Percentiles rank a stretch among this genome's conserved stretches.
Evolutionary conservation across 2,329 filamentous ascomycete genomes (phyloP).

Genomic region (Arthrobotrys sphaeroides): DNA sequence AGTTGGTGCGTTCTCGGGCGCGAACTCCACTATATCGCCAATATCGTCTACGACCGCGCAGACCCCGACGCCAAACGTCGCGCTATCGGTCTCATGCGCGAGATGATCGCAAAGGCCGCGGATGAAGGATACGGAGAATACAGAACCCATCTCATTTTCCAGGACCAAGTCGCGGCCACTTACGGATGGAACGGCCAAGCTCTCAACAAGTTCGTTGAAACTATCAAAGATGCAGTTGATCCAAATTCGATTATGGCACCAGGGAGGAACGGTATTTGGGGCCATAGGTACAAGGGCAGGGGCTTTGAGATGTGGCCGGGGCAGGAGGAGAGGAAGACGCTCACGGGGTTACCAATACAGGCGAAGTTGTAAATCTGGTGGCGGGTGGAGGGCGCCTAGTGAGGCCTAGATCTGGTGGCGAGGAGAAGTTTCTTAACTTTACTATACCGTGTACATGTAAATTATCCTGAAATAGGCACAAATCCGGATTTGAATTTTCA

Average conservation of each 20-base stretch:
- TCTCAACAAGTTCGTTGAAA: constrained; percentile 63
- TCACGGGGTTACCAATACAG: neutral
- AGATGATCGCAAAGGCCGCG: constrained; percentile 62
- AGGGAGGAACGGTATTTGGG: constrained; percentile 65
- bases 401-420: neutral
- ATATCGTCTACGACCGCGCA: constrained; percentile 66
- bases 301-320: constrained; percentile 58
- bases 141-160: constrained; percentile 64
- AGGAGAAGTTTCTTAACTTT: neutral
- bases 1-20: constrained; percentile 65
- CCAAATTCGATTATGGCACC: constrained; percentile 65
- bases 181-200: constrained; percentile 63
- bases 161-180: constrained; percentile 64
- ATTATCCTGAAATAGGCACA: neutral
- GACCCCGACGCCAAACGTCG: constrained; percentile 61
- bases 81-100: constrained; percentile 61
- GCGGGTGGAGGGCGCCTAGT: neutral
- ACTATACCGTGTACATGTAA: neutral
- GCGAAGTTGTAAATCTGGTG: constrained; percentile 5
- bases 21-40: constrained; percentile 69
- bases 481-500: neutral
- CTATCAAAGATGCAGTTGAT: constrained; percentile 64
- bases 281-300: constrained; percentile 58
- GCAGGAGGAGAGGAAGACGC: neutral
- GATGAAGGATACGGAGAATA: constrained; percentile 64